Conservation (phyloP, 1,284 basidiomycete species). For the Ganoderma meredithae region DNA sequence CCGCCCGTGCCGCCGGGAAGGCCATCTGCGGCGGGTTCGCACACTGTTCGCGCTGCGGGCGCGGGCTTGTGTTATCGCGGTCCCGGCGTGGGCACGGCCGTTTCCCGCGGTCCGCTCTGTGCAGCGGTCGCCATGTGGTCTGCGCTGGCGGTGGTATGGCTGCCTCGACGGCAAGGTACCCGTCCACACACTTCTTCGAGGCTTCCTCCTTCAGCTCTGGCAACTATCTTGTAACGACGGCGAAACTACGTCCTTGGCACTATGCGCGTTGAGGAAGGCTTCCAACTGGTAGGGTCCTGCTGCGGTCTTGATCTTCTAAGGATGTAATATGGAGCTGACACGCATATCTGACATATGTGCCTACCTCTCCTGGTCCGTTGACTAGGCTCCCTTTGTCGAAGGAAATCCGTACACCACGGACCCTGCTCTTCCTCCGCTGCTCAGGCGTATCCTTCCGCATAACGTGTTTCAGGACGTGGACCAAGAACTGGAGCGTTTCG, state of each 20-base stretch:
- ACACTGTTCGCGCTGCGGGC: not conserved
- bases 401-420: conserved; percentile 69
- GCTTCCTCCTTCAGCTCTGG: not conserved
- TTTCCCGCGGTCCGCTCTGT: not conserved
- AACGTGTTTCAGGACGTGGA: conserved; percentile 53
- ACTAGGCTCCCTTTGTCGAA: conserved; percentile 50
- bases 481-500: conserved; percentile 61
- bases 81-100: not conserved
- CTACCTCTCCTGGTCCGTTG: not conserved
- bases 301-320: conserved; percentile 5
- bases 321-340: not conserved
- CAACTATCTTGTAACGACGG: not conserved
- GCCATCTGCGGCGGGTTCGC: not conserved
- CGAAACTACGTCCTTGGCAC: not conserved
- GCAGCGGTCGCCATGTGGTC: not conserved
- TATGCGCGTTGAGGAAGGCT: conserved; percentile 73
- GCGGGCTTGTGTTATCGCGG: not conserved
- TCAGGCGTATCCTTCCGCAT: conserved; percentile 61
- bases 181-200: not conserved
- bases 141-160: not conserved
- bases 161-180: not conserved
- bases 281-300: conserved; percentile 56
- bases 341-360: not conserved
- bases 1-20: too few relatives aligned
- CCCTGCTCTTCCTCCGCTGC: conserved; percentile 60